Evolutionary conservation across 352 stramenopile genomes (phyloP), one percentile per base, ranked within the genome.

Genomic region (Plasmopara muralis): DNA sequence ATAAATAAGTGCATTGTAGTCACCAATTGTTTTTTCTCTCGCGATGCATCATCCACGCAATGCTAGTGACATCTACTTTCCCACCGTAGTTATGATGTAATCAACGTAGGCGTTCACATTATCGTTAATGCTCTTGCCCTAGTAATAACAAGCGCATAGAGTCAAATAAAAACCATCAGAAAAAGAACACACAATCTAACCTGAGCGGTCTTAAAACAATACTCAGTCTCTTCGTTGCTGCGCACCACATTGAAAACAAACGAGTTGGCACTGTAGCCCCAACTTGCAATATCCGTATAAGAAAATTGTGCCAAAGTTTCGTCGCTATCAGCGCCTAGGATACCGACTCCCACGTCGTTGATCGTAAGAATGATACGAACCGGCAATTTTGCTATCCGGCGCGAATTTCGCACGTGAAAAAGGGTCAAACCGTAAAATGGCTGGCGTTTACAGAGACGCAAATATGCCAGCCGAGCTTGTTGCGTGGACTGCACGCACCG

Each of bases 221-320:
- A 72, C 38, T 85, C 71, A 5, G 54, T 64, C 30, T 81, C 53
- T 50, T 77, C 58, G 7, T 33, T 53, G 4, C 57, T 50, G 0
- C 52, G 51, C 10, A 49, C 61, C 5, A 77, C 71, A 12, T 85
- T 81, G 48, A 95, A 79, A 13, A 95, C 84, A 60, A 95, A 95
- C 5, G 76, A 79, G 35, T 77, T 87, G 28, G 66, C 50, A 34
- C 72, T 89, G 57, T 92, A 87, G 5, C 84, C 82, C 84, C 84
- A 94, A 20, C 57, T 93, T 8, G 74, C 72, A 39, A 94, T 72
- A 25, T 87, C 71, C 15, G 61, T 62, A 51, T 90, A 93, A 12
- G 68, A 55, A 53, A 83, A 88, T 13, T 85, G 53, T n/a, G 64
- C 56, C 14, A 94, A 44, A 10, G 83, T 55, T 50, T 80, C 67